Conservation (phyloP, 78 protist species). For the Dictyostelium citrinum region DNA sequence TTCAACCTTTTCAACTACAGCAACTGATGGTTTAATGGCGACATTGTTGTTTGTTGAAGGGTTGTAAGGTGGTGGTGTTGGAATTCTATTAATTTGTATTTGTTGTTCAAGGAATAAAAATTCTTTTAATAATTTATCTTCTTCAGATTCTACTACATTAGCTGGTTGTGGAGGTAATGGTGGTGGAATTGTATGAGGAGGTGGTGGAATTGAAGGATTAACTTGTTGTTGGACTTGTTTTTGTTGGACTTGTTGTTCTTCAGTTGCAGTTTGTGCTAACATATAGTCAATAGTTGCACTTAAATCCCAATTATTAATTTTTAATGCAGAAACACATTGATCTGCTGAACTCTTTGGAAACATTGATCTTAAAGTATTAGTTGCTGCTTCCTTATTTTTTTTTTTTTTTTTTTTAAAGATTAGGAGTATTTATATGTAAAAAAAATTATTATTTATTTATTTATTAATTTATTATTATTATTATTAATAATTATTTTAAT, state of each 20-base stretch:
- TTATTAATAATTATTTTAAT: not conserved
- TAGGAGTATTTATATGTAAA: not conserved
- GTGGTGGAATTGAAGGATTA: constrained; percentile 4
- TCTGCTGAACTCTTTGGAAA: constrained; percentile 59
- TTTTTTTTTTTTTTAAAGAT: not conserved
- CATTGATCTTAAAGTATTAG: constrained; percentile 30
- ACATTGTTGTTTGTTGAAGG: not conserved
- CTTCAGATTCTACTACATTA: not conserved
- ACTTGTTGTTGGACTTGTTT: not conserved
- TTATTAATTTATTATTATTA: no score
- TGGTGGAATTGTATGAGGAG: not conserved
- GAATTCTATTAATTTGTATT: not conserved
- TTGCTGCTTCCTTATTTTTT: not conserved
- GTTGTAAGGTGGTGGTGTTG: not conserved
- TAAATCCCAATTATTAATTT: constrained; percentile 38
- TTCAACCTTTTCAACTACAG: not conserved
- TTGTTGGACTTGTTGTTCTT: constrained; percentile 22
- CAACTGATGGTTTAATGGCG: not conserved
- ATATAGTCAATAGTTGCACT: constrained; percentile 45
- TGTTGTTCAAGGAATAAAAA: constrained; percentile 15
- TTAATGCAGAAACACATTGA: constrained; percentile 8
- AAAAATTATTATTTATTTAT: not conserved
- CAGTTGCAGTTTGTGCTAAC: constrained; percentile 27
- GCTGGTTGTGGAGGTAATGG: not conserved
- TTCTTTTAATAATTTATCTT: constrained; percentile 11